Conservation (phyloP, 257 asterid genomes). For the Salvia rosmarinus region DNA sequence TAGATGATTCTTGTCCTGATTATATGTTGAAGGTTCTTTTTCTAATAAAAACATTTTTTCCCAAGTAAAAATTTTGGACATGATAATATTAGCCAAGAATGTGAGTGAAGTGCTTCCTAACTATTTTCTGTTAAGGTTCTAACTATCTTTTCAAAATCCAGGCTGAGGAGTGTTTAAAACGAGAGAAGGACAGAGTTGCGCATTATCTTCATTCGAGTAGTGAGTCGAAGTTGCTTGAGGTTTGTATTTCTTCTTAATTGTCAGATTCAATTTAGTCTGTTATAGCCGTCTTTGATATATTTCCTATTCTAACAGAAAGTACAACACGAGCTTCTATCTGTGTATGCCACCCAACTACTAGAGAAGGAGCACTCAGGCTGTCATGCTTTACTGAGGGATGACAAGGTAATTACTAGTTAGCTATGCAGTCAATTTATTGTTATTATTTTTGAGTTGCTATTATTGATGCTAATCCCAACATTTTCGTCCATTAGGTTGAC, state of each 20-base stretch:
- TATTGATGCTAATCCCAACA: constrained; percentile 26
- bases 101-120: not conserved
- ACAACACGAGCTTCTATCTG: constrained; percentile 87
- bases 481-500: constrained; percentile 57
- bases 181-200: constrained; percentile 89
- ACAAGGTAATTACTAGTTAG: constrained; percentile 67
- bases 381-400: constrained; percentile 91
- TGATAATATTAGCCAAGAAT: not conserved
- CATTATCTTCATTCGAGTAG: constrained; percentile 98
- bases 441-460: constrained; percentile 1
- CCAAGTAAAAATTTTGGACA: not conserved
- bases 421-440: constrained; percentile 22
- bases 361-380: constrained; percentile 99
- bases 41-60: not conserved
- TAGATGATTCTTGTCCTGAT: constrained; percentile 98
- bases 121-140: constrained; percentile 15
- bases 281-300: not conserved
- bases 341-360: constrained; percentile 87
- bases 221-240: constrained; percentile 97
- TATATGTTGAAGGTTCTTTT: constrained; percentile 76
- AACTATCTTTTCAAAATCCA: constrained; percentile 39
- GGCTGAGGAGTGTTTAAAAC: constrained; percentile 92
- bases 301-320: constrained; percentile 57
- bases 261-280: too few species aligned
- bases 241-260: constrained; percentile 45